These are phyloP conservation scores for Ophiognomonia clavigignenti-juglandacearum DNA, from an alignment of 2,329 filamentous ascomycete genomes.

Conservation along the genomic window DNA sequence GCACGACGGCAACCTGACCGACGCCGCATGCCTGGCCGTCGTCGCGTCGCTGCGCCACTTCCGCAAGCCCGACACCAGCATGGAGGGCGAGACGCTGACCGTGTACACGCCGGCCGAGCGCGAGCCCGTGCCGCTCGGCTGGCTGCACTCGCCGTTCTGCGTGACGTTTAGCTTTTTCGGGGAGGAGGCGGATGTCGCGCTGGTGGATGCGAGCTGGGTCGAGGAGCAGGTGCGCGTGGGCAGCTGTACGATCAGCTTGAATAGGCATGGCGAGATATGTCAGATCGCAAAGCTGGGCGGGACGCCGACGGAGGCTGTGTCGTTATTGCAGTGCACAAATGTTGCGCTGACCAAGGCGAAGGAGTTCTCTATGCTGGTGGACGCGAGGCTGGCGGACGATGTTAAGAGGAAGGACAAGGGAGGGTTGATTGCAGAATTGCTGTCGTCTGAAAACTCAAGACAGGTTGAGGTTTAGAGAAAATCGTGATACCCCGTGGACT, in stretches of 20 bases:
- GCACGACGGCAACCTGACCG: conserved; percentile 85
- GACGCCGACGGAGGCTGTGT: conserved; percentile 71
- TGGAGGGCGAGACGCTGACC: conserved; percentile 78
- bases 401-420: conserved; percentile 72
- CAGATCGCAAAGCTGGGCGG: conserved; percentile 90
- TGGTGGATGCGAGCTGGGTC: conserved; percentile 67
- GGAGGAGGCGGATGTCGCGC: conserved; percentile 63
- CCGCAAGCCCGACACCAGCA: conserved; percentile 80
- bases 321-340: conserved; percentile 70
- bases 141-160: conserved; percentile 89
- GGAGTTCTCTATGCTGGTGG: conserved; percentile 70
- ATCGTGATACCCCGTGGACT: conserved; percentile 32
- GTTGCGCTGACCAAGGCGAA: conserved; percentile 75
- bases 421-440: conserved; percentile 68
- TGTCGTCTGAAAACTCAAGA: conserved; percentile 80
- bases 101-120: conserved; percentile 81
- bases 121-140: conserved; percentile 83
- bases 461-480: conserved; percentile 27
- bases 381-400: conserved; percentile 71
- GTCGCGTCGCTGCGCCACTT: conserved; percentile 89
- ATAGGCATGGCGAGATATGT: conserved; percentile 84
- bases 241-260: conserved; percentile 77
- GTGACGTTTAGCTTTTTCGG: conserved; percentile 84
- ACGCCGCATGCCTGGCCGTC: conserved; percentile 79
- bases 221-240: conserved; percentile 74